Evolutionary conservation across 148 eudicot species (phyloP).

Genomic region (Bassia scoparia): DNA sequence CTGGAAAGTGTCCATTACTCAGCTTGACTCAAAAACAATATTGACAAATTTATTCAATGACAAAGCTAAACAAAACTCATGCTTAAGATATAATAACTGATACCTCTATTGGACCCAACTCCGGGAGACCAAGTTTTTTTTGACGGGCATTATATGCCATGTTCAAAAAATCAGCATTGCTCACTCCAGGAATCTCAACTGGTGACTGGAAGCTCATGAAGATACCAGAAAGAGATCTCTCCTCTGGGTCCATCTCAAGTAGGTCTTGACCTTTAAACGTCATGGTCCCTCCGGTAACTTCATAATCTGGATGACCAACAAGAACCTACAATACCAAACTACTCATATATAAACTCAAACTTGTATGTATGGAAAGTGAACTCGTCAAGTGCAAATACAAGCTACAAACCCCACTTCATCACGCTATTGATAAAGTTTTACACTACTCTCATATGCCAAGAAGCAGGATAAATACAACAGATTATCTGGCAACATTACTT

Average conservation of each 20-base stretch:
- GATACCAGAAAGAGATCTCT: constrained; percentile 86
- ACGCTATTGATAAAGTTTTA: background rate
- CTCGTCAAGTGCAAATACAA: constrained; percentile 1
- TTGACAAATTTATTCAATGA: too few relatives aligned
- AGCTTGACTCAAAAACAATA: background rate
- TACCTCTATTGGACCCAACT: constrained; percentile 92
- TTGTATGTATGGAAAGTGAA: constrained; percentile 11
- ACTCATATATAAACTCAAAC: too few relatives aligned
- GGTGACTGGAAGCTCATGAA: constrained; percentile 99
- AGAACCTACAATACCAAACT: constrained; percentile 52
- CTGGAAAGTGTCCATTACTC: background rate
- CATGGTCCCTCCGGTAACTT: constrained; percentile 77
- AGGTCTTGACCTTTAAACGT: constrained; percentile 80
- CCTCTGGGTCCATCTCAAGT: constrained; percentile 95
- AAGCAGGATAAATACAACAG: background rate
- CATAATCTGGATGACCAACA: constrained; percentile 98
- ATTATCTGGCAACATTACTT: background rate
- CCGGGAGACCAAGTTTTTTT: constrained; percentile 79
- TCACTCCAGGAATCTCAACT: constrained; percentile 95
- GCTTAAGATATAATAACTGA: background rate
- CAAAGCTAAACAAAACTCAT: too few relatives aligned
- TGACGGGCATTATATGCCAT: constrained; percentile 96
- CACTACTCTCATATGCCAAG: background rate
- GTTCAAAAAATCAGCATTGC: constrained; percentile 82
- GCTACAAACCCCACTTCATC: too few relatives aligned